A percentile compares a stretch with the other conserved stretches of the same genome.
Conservation (phyloP, 768 basidiomycete genomes). For the Boletus sp. region DNA sequence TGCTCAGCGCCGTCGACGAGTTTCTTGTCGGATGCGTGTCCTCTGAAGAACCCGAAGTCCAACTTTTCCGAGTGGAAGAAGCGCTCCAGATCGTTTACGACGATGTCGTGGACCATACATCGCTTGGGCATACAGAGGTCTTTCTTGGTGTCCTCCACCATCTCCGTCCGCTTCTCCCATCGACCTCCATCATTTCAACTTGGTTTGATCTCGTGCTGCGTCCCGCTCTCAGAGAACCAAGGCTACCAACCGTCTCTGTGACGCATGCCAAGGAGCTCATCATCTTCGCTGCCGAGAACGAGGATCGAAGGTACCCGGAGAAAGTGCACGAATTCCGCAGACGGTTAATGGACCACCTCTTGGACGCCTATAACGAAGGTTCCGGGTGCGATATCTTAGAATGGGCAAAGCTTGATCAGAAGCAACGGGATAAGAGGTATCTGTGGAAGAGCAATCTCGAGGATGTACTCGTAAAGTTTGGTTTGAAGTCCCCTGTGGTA, state of each 20-base stretch:
- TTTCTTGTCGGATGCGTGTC: slow-evolving; percentile 51
- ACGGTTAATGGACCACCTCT: slow-evolving; percentile 65
- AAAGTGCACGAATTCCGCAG: slow-evolving; percentile 65
- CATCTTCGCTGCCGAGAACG: slow-evolving; percentile 52
- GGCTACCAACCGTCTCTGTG: slow-evolving; percentile 53
- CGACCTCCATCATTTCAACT: slow-evolving; percentile 63
- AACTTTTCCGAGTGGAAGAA: slow-evolving; percentile 55
- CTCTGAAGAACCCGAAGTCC: slow-evolving; percentile 42
- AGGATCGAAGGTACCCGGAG: slow-evolving; percentile 41
- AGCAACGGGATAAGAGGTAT: slow-evolving; percentile 54
- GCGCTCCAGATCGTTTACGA: slow-evolving; percentile 63
- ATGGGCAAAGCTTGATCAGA: slow-evolving; percentile 63
- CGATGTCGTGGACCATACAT: slow-evolving; percentile 62
- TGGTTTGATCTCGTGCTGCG: slow-evolving; percentile 84
- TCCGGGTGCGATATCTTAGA: slow-evolving; percentile 73
- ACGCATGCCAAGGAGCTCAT: slow-evolving; percentile 72
- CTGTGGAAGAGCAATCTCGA: slow-evolving; percentile 80
- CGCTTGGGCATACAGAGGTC: slow-evolving; percentile 57
- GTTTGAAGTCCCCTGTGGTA: slow-evolving; percentile 61
- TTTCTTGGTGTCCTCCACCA: slow-evolving; percentile 66
- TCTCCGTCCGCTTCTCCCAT: slow-evolving; percentile 56
- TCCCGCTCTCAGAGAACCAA: slow-evolving; percentile 73
- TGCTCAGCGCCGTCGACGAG: slow-evolving; percentile 50
- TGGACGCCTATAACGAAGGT: slow-evolving; percentile 73
- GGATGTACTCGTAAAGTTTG: slow-evolving; percentile 66